Base-by-base conservation (phyloP, 2,329 filamentous ascomycete species). In the Trichoderma endophyticum region DNA sequence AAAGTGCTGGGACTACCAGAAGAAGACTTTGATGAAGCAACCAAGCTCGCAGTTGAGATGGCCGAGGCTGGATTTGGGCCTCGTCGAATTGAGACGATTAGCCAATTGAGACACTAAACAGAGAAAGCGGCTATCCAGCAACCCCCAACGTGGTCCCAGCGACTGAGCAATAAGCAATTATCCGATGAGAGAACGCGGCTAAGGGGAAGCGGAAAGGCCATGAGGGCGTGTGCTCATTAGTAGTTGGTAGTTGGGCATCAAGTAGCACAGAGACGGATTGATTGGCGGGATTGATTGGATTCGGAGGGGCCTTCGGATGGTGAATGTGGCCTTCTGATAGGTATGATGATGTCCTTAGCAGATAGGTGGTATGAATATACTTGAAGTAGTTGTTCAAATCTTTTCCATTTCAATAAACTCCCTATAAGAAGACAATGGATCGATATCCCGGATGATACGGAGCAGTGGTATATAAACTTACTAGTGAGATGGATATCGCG, bases 1-100 rank as follows among this genome's bases (percentile, higher is more conserved):
- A 83, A 85, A 15, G 75, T 82, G 6, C 79, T 93, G n/a, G 87
- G 84, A 0, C 79, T 92, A 76, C 85, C 87, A 0, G 80, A 86
- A 73, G 90, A 92, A 78, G 83, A 86, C 57, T 73, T 92, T 60
- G 89, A 92, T 75, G 84, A 87, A 73, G 81, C 81, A 28, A 92
- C 87, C 0, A 84, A 81, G 77, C 77, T 78, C 28, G 86, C 84
- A 0, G 74, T 91, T 0, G 80, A 84, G 8, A 77, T 87, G 81
- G 69, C 76, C 1, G 70, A 77, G 14, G 62, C 28, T 0, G 72
- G 71, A 11, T 65, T 51, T 24, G 36, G 18, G 5, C n/a, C 54
- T 51, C 34, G 32, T 7, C 39, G 54, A 11, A 3, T 62, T 8
- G 7, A 15, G 28, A 18, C 28, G 6, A 21, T 67, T 5, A 43